Evolutionary conservation across 305 asterid genomes (phyloP).

Genomic region (Fraxinus dipetala): DNA sequence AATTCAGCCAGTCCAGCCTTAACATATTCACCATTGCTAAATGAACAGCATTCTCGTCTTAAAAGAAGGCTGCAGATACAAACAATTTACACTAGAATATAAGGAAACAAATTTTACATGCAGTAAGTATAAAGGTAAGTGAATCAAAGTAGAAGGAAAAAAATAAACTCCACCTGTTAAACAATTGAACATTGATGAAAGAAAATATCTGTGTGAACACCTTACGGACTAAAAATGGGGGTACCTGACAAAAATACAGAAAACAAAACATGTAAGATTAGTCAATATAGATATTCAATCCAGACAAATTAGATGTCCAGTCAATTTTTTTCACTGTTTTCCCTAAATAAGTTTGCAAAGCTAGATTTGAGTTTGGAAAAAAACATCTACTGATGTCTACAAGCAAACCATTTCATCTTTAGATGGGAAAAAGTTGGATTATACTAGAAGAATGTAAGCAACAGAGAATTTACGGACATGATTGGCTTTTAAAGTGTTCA

Average conservation of each 20-base stretch:
- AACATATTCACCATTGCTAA: conserved; percentile 68
- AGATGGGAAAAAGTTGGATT: conserved; percentile 3
- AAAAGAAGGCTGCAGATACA: conserved; percentile 45
- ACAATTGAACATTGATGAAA: conserved; percentile 62
- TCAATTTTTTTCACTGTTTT: neutral
- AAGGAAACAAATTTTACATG: conserved; percentile 8
- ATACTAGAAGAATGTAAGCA: conserved; percentile 16
- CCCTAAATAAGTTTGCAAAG: neutral
- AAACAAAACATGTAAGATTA: conserved; percentile 17
- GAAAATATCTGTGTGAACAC: conserved; percentile 70
- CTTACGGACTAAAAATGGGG: conserved; percentile 65
- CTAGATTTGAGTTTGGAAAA: neutral
- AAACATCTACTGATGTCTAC: neutral
- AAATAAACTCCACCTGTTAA: conserved; percentile 48
- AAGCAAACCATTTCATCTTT: conserved; percentile 15
- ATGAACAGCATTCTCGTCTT: conserved; percentile 67
- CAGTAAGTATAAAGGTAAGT: conserved; percentile 23
- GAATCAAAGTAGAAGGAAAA: conserved; percentile 11
- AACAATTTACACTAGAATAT: conserved; percentile 8
- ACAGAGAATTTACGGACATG: conserved; percentile 45
- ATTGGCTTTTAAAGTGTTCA: conserved; percentile 56
- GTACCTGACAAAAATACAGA: conserved; percentile 34
- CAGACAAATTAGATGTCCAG: neutral
- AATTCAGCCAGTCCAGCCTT: conserved; percentile 65
- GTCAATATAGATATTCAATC: neutral